phyloP scores from a whole-genome alignment of 257 asterid genomes.

The Nemophila menziesii region DNA sequence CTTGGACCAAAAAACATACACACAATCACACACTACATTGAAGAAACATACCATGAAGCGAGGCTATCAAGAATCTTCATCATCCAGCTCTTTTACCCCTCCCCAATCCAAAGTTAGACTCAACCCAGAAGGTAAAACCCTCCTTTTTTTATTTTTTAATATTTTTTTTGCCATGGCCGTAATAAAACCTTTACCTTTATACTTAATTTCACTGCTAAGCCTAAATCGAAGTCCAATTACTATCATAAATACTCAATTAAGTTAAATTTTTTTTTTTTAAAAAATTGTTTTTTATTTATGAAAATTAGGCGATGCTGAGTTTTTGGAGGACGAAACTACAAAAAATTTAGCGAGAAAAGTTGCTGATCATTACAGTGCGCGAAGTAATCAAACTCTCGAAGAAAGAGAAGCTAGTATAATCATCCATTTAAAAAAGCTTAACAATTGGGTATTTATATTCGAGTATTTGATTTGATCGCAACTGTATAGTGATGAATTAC shows the following conservation, averaged over 20 bases:
- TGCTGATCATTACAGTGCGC: conserved; percentile 94
- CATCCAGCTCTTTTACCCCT: conserved; percentile 59
- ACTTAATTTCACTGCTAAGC: background rate
- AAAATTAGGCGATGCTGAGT: conserved; percentile 43
- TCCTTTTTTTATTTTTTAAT: background rate
- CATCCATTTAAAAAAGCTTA: conserved; percentile 91
- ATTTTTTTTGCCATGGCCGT: background rate
- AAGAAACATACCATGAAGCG: conserved; percentile 46
- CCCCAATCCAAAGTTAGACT: conserved; percentile 67
- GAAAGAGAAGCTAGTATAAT: conserved; percentile 98
- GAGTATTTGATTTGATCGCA: background rate
- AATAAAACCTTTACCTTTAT: conserved; percentile 9
- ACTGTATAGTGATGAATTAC: background rate
- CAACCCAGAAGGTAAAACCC: conserved; percentile 50
- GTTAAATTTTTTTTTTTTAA: background rate
- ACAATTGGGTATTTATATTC: conserved; percentile 70
- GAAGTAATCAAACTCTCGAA: conserved; percentile 91
- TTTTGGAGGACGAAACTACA: conserved; percentile 68
- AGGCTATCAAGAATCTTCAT: conserved; percentile 59
- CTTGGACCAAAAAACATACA: too few species aligned
- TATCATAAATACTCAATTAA: background rate
- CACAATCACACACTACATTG: too few species aligned
- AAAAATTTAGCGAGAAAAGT: conserved; percentile 74
- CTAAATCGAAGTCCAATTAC: conserved; percentile 9
- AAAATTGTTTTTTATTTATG: conserved; percentile 5